phyloP scores from a whole-genome alignment of 2,329 filamentous ascomycete genomes.

The Alternaria consortialis region DNA sequence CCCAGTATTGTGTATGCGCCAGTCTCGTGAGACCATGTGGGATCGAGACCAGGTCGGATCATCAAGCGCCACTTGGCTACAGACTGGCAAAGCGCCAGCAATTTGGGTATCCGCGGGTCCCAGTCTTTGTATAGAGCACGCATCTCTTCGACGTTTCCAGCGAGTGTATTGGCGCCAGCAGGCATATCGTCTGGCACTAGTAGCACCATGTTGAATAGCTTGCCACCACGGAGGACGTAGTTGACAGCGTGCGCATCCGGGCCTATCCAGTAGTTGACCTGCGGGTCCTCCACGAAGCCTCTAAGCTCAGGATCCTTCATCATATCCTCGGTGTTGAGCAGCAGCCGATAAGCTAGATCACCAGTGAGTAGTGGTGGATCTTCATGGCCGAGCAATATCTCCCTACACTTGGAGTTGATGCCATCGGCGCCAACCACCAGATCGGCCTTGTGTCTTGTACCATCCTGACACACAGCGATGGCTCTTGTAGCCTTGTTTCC shows the following conservation, averaged over 20 bases:
- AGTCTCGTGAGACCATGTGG: conserved; percentile 64
- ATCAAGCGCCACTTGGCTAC: conserved; percentile 70
- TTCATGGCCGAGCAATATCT: conserved; percentile 55
- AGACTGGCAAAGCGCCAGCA: conserved; percentile 65
- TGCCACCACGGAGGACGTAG: conserved; percentile 59
- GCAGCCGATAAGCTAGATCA: conserved; percentile 61
- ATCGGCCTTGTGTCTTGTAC: conserved; percentile 52
- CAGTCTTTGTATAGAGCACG: conserved; percentile 63
- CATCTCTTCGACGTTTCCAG: conserved; percentile 64
- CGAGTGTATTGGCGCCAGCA: conserved; percentile 54
- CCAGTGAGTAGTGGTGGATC: conserved; percentile 61
- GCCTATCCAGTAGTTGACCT: conserved; percentile 64
- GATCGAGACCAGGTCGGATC: conserved; percentile 63
- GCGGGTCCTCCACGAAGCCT: conserved; percentile 57
- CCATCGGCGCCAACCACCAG: conserved; percentile 61
- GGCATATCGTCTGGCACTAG: conserved; percentile 62
- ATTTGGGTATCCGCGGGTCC: conserved; percentile 65
- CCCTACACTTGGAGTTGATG: conserved; percentile 57
- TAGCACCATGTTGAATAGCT: conserved; percentile 62
- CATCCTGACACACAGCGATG: conserved; percentile 53
- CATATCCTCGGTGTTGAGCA: conserved; percentile 58
- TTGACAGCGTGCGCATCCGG: conserved; percentile 63
- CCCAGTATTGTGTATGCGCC: conserved; percentile 68
- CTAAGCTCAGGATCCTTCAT: conserved; percentile 58
- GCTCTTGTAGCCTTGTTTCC: conserved; percentile 45